Evolutionary conservation across 768 basidiomycete genomes (phyloP), one percentile per base, ranked within the genome.

Genomic region (Mycena rosella): DNA sequence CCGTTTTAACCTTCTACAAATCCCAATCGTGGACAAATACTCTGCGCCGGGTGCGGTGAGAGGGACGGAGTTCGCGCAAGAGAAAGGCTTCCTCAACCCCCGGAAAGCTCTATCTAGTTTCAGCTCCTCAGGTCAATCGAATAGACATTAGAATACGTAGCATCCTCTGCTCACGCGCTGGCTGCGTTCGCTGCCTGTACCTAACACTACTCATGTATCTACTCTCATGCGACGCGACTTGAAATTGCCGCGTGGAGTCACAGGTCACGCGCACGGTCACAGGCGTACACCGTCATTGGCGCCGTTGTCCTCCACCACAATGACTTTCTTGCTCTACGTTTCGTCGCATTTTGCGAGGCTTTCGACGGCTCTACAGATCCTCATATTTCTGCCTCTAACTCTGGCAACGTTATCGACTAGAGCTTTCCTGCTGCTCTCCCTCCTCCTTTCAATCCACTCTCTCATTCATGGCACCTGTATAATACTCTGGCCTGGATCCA

Each of bases 1-100:
- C 42, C 96, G 95, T 84, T 96, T 97, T 89, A 98, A 98, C 76
- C 78, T 98, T 27, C 83, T 98, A 22, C 95, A 97, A 77, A 94
- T 97, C 70, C 97, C 97, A 2, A 98, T 99, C 75, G 82, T 94
- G 49, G 96, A 98, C 84, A 91, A 95, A 77, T 97, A 89, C 80
- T 95, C 94, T 78, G 94, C 96, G n/a, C 86, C 91, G 1, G 15
- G 86, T 88, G 6, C 83, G 85, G 24, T 84, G 38, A 88, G 96
- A 29, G 88, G 86, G 14, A 92, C 87, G 7, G 94, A 94, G 59
- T 96, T 96, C 76, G 96, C 95, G 2, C 89, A 91, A 60, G 91
- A 89, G 61, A 96, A 96, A 77, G 96, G n/a, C 83, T 96, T 44
- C 45, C 82, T 94, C 44, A 91, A 87, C 72, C 88, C 89, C 11